Base-by-base conservation (phyloP, 2,329 filamentous ascomycete genomes). In the Parascedosporium putredinis region DNA sequence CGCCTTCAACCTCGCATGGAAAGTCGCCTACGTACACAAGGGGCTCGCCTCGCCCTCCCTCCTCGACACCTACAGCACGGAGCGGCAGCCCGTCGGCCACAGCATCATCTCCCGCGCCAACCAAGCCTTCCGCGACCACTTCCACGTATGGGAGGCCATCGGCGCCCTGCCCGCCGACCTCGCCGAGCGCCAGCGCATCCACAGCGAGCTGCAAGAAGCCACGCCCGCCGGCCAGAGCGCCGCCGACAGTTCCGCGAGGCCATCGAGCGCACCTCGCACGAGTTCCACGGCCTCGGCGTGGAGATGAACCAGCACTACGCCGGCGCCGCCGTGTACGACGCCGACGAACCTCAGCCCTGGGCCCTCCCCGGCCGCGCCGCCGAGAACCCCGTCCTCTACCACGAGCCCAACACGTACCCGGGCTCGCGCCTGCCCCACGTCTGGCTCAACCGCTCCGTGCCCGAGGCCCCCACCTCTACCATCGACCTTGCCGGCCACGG, bases 371-470 rank as follows among this genome's bases (percentile, higher is more conserved):
- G 53, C 47, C 5, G 20, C 33, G 50, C 53, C 33, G 55, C 64
- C 22, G 56, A 64, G 14, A 69, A 78, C 52, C 59, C 63, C 0
- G 65, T 73, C 4, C 56, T 70, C 9, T 57, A 71, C 34, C 64
- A 75, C 54, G 60, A 66, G 29, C 65, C 68, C 33, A 71, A 61
- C 46, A 83, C 80, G 2, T 79, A 73, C 55, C 81, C 81, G 0
- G 81, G 81, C 6, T 67, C 67, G 25, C 67, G 79, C 2, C 61
- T 83, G 20, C 81, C 81, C 4, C 81, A 85, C 60, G 79, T 68
- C 1, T 84, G 81, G 81, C 62, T 84, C 14, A 76, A 79, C 61
- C 68, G 67, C 16, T 56, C 64, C 5, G 56, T 67, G 9, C 72
- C 77, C 0, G 62, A 63, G 8, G 58, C 67, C 47, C 63, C 64